phyloP scores from a whole-genome alignment of 176 grass and related monocot genomes.

The sorghum (Sorghum bicolor) region DNA sequence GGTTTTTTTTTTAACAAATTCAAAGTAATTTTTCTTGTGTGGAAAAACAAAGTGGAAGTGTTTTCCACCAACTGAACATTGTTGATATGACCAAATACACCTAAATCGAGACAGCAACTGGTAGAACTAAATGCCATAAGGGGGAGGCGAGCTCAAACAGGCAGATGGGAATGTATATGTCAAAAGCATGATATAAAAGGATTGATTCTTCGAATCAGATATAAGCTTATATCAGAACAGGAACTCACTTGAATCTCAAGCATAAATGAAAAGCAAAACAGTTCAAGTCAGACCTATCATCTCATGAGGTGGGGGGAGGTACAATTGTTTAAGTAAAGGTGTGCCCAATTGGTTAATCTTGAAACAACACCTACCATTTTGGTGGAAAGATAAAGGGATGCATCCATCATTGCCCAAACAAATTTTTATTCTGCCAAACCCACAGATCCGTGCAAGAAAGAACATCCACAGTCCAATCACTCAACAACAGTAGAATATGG shows the following conservation, averaged over 20 bases:
- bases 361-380: conserved; percentile 43
- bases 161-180: conserved; percentile 22
- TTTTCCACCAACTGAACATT: conserved; percentile 12
- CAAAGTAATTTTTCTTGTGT: too few species aligned
- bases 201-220: conserved; percentile 29
- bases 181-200: conserved; percentile 28
- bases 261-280: conserved; percentile 32
- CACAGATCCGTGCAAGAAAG: conserved; percentile 39
- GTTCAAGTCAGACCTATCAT: conserved; percentile 42
- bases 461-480: conserved; percentile 25
- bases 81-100: background rate
- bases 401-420: conserved; percentile 42
- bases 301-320: conserved; percentile 25
- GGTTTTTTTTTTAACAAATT: background rate
- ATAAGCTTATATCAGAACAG: conserved; percentile 8
- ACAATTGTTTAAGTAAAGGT: conserved; percentile 28
- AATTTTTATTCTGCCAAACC: conserved; percentile 43
- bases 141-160: background rate
- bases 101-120: background rate
- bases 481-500: conserved; percentile 17
- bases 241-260: conserved; percentile 31
- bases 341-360: conserved; percentile 30
- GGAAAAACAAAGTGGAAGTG: background rate
- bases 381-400: conserved; percentile 41
- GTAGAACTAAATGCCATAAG: background rate